phyloP scores from a whole-genome alignment of 2,329 filamentous ascomycete genomes.

The Aaosphaeria pasadenensis region DNA sequence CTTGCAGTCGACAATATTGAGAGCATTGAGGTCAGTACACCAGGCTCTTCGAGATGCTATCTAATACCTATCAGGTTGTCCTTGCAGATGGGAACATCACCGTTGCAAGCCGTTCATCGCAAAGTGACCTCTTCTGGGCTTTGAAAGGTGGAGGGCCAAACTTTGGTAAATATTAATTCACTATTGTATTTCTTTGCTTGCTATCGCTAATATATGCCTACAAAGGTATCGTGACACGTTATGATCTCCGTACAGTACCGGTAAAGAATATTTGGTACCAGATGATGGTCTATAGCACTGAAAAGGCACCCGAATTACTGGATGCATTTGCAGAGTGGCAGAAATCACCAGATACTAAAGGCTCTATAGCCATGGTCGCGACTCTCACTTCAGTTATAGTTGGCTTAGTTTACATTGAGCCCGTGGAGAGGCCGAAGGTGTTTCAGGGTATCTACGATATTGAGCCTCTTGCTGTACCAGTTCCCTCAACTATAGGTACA shows the following conservation, averaged over 20 bases:
- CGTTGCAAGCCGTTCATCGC: constrained; percentile 25
- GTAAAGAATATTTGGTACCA: constrained; percentile 20
- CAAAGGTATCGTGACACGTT: constrained; percentile 19
- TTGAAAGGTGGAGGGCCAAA: constrained; percentile 40
- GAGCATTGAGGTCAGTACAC: not conserved
- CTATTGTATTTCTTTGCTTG: not conserved
- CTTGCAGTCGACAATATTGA: not conserved
- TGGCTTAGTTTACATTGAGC: constrained; percentile 18
- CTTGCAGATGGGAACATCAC: constrained; percentile 32
- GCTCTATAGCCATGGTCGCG: constrained; percentile 12
- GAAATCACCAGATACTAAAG: constrained; percentile 8
- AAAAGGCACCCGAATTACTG: constrained; percentile 17
- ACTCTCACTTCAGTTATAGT: constrained; percentile 10
- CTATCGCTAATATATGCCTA: not conserved
- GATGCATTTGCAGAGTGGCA: constrained; percentile 27
- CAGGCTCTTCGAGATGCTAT: not conserved
- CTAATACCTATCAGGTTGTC: constrained; percentile 21
- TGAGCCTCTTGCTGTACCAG: not conserved
- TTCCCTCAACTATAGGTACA: constrained; percentile 1
- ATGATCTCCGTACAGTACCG: constrained; percentile 24
- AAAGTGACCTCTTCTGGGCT: constrained; percentile 34
- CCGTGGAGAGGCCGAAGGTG: constrained; percentile 6
- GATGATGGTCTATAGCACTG: constrained; percentile 7
- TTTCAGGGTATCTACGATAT: constrained; percentile 21
- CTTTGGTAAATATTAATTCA: constrained; percentile 22